Evolutionary conservation across 129 eudicot genomes (phyloP).

Genomic region (Artemisia annua): DNA sequence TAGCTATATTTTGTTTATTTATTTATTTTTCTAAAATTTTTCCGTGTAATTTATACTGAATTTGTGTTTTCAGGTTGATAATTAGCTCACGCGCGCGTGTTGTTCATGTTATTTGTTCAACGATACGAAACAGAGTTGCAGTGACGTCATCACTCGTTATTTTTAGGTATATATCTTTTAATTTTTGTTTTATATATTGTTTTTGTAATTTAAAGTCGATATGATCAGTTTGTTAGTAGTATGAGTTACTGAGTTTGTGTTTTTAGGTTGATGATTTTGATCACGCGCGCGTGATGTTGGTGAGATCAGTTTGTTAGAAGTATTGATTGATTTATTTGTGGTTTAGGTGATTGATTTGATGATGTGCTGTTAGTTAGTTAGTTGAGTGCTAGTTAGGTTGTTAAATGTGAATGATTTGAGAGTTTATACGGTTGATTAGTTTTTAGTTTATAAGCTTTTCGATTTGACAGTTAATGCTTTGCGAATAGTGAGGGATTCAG

Average conservation of each 20-base stretch:
- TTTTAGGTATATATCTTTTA: neutral
- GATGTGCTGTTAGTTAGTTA: neutral
- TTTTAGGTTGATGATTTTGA: neutral
- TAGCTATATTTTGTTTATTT: neutral
- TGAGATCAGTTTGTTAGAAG: neutral
- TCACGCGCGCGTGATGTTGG: neutral
- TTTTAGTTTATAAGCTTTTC: neutral
- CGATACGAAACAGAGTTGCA: neutral
- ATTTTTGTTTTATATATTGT: neutral
- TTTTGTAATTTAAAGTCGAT: too few species aligned
- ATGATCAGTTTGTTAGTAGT: too few species aligned
- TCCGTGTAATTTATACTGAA: too few species aligned
- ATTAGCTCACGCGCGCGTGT: neutral
- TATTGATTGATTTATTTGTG: neutral
- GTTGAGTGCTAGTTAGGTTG: neutral
- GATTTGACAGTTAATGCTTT: too few species aligned
- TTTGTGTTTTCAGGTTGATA: constrained; percentile 3
- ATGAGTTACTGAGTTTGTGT: neutral
- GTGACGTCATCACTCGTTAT: neutral
- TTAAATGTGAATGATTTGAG: neutral
- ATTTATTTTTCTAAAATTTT: too few species aligned
- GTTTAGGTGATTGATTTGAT: neutral
- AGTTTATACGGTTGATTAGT: constrained; percentile 11
- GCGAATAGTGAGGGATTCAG: too few species aligned
- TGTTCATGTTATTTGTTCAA: too few species aligned